Evolutionary conservation across 371 early-diverging fungal genomes (phyloP), one percentile per base, ranked within the genome.

Genomic region (Phascolomyces articulosus): DNA sequence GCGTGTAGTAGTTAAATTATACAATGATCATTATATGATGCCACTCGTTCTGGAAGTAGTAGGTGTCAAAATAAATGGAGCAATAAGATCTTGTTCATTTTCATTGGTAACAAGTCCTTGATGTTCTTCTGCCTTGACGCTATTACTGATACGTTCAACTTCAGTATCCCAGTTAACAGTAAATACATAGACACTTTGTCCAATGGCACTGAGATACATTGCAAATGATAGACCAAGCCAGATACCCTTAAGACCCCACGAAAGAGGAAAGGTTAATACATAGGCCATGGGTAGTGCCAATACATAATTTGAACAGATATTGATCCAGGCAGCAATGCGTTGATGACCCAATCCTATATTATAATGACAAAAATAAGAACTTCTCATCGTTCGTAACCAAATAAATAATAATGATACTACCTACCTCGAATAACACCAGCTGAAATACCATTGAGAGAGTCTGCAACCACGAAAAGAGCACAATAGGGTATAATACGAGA

Each of bases 401-500:
- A n/a, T n/a, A n/a, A n/a, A n/a, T n/a, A n/a, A n/a, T n/a, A n/a
- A n/a, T n/a, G n/a, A n/a, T n/a, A n/a, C n/a, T n/a, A n/a, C 3
- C 87, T 44, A 44, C 44, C 91, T 28, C 93, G 87, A 29, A 93
- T 77, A 2, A 91, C 80, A 41, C 93, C 93, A 4, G 90, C 88
- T 11, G 85, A 80, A 6, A 90, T 85, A 57, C 86, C 83, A n/a
- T 85, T 86, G 9, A 88, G 59, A 2, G 88, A 87, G 71, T 93
- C 93, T 7, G 80, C 73, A 60, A 95, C 74, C 72, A 96, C 96
- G 76, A 91, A 59, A 24, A 91, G 56, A 0, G 95, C 93, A 38
- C 84, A 91, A 4, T 92, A 64, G 0, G 96, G 96, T 62, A 95
- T 71, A 26, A 95, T 81, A 27, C 58, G 58, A 0, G 91, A 86